Base-by-base conservation (phyloP, 176 grass and related monocot genomes). In the Canna indica region DNA sequence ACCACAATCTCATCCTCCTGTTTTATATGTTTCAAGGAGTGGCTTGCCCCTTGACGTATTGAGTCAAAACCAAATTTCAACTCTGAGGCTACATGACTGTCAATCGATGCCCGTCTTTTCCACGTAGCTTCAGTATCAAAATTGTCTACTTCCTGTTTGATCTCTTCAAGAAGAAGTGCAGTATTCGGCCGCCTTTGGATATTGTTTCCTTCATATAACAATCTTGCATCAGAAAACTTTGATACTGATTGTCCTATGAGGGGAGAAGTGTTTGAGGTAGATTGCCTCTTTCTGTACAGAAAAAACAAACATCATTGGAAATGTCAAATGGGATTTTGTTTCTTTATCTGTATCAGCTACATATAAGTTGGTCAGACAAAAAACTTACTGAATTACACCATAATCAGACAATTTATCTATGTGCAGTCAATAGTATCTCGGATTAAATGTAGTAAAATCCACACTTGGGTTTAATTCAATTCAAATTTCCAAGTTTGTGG, bases 131-230 rank as follows among this genome's bases (percentile, higher is more conserved):
- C 83, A 7, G 73, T 27, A 47, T 83, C 74, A 22, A 84, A 79
- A 79, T 73, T 84, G 30, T 95, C 90, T 29, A 77, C 80, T 67
- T 97, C 93, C 75, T 90, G 81, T 71, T 97, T 97, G 67, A 97
- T 92, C 69, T 90, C 93, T 47, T 97, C 93, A 31, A 97, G 93
- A 38, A 97, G 84, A 39, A 97, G 64, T 36, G 86, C 88, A 45
- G 93, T 85, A 64, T 92, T 97, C n/a, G 82, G 81, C 53, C 77
- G 77, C 46, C 84, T 85, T 61, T 86, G 93, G 56, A 97, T 92
- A 75, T 81, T 87, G 45, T 75, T 74, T 45, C 93, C 88, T 63
- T 87, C 93, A 14, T 77, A 89, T 60, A 83, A 72, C 67, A 87
- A 45, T 47, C 84, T 83, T 59, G 81, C 68, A 30, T 87, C 86